phyloP scores from a whole-genome alignment of 169 alveolate species.

The Babesia gibsoni region DNA sequence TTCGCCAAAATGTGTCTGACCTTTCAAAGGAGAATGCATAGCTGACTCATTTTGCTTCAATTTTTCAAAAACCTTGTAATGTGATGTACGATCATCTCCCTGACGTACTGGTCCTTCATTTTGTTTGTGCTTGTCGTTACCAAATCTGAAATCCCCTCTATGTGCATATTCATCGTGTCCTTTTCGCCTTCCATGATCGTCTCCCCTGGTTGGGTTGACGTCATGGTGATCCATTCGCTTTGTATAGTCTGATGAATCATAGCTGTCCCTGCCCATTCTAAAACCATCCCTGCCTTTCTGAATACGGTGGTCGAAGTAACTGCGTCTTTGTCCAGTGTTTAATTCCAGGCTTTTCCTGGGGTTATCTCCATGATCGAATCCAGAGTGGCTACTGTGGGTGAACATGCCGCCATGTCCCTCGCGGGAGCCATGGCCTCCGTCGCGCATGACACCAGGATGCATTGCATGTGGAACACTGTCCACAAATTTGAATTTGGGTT shows the following conservation, averaged over 20 bases:
- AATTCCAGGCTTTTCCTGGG: constrained; percentile 3
- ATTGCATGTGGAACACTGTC: neutral
- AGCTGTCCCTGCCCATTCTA: constrained; percentile 2
- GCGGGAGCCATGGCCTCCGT: neutral
- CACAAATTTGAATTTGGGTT: constrained; percentile 19
- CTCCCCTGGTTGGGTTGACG: neutral
- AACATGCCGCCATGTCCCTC: neutral
- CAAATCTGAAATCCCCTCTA: neutral
- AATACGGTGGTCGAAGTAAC: constrained; percentile 26
- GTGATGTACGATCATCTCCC: neutral
- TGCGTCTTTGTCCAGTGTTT: constrained; percentile 12
- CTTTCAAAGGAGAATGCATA: neutral
- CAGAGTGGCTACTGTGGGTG: neutral
- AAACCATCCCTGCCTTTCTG: constrained; percentile 18
- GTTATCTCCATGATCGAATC: constrained; percentile 16
- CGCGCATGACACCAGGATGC: neutral
- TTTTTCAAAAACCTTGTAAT: neutral
- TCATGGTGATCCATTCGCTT: neutral
- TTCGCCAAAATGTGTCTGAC: neutral
- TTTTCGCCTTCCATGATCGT: constrained; percentile 3
- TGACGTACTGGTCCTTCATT: neutral
- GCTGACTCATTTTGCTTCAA: neutral
- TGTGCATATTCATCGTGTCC: neutral
- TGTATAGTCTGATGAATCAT: neutral
- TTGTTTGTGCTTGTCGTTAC: neutral